Conservation (phyloP, 768 basidiomycete genomes). For the Hysterangium stoloniferum region DNA sequence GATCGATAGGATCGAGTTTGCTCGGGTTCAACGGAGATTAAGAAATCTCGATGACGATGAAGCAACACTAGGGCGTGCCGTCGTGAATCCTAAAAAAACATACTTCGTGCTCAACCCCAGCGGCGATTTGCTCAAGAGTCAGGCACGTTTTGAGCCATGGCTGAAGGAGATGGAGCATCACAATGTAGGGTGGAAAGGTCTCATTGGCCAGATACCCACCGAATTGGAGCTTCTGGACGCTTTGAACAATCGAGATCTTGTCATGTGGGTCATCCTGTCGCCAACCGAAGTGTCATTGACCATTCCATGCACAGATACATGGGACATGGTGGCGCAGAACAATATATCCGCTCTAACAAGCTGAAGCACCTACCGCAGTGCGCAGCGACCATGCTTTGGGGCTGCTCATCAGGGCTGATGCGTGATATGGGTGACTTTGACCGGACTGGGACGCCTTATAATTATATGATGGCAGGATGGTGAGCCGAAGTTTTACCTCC, state of each 20-base stretch:
- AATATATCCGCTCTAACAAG: constrained; percentile 84
- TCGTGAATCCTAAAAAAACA: constrained; percentile 58
- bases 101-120: constrained; percentile 90
- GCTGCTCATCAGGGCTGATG: constrained; percentile 89
- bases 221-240: constrained; percentile 80
- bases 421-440: constrained; percentile 94
- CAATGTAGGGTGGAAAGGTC: constrained; percentile 72
- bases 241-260: constrained; percentile 65
- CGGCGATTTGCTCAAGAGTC: constrained; percentile 79
- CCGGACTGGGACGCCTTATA: constrained; percentile 81
- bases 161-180: constrained; percentile 52
- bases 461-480: constrained; percentile 98
- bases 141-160: constrained; percentile 78
- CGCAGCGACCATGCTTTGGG: constrained; percentile 96
- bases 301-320: constrained; percentile 63
- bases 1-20: constrained; percentile 68
- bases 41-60: constrained; percentile 1
- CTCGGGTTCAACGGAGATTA: constrained; percentile 34
- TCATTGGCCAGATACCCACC: constrained; percentile 65
- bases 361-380: constrained; percentile 77
- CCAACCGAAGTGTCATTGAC: background rate
- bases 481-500: constrained; percentile 34
- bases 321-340: constrained; percentile 94
- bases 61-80: constrained; percentile 35
- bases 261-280: constrained; percentile 56